These are phyloP conservation scores for Phialocephala subalpina DNA, from an alignment of 2,329 filamentous ascomycete genomes.

Conservation along the genomic window DNA sequence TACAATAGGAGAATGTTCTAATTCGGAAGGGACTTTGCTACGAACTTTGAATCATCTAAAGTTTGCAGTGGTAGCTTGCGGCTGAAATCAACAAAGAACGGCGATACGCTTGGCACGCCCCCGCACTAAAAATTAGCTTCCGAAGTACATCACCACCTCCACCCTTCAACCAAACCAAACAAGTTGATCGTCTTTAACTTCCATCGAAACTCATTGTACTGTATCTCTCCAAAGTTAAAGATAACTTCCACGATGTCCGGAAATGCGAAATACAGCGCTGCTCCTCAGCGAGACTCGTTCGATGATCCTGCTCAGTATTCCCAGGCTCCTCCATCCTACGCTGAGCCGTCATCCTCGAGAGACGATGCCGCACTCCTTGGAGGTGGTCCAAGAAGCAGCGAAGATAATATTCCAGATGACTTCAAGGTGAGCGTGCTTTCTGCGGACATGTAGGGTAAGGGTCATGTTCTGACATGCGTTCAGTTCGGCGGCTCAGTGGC, in stretches of 20 bases:
- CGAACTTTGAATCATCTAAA: not conserved
- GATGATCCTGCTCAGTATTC: constrained; percentile 71
- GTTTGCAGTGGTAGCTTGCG: not conserved
- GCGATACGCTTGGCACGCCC: not conserved
- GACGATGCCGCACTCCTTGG: constrained; percentile 65
- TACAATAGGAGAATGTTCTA: not conserved
- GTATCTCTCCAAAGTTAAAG: not conserved
- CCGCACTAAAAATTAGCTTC: constrained; percentile 7
- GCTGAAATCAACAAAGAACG: not conserved
- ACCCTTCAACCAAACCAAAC: constrained; percentile 9
- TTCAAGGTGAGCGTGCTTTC: constrained; percentile 74
- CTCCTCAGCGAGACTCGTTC: constrained; percentile 86
- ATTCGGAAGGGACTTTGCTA: not conserved
- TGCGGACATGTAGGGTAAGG: constrained; percentile 1
- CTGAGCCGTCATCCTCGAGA: constrained; percentile 61
- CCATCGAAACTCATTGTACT: constrained; percentile 1
- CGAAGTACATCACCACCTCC: constrained; percentile 15
- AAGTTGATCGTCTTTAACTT: not conserved
- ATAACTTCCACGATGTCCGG: constrained; percentile 65
- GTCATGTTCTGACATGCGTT: constrained; percentile 24
- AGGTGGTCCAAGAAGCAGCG: constrained; percentile 73
- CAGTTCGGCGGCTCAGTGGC: constrained; percentile 92
- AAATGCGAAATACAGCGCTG: constrained; percentile 82
- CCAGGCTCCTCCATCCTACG: constrained; percentile 86
- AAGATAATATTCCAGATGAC: constrained; percentile 94